Conservation (phyloP, 1,284 basidiomycete genomes). For the Pholiota adiposa region DNA sequence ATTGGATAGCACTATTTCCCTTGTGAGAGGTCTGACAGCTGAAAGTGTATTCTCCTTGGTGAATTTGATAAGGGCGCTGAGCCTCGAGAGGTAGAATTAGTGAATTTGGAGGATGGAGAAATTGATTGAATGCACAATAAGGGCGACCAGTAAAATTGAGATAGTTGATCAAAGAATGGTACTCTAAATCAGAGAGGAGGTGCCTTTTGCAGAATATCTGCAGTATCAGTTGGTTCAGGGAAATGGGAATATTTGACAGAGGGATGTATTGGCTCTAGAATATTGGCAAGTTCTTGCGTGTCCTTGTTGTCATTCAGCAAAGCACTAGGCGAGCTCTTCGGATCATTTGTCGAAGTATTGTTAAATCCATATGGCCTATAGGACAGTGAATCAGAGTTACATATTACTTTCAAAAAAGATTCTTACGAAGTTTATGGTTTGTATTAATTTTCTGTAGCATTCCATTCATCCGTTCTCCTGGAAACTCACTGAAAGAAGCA, state of each 20-base stretch:
- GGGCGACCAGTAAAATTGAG: slow-evolving; percentile 10
- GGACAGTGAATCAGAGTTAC: not conserved
- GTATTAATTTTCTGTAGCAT: slow-evolving; percentile 34
- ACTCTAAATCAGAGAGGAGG: not conserved
- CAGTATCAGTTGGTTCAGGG: not conserved
- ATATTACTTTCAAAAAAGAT: not conserved
- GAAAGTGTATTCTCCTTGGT: slow-evolving; percentile 17
- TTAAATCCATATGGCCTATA: slow-evolving; percentile 24
- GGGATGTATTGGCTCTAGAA: not conserved
- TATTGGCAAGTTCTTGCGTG: slow-evolving; percentile 5
- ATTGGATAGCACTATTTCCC: slow-evolving; percentile 29
- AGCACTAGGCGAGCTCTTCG: slow-evolving; percentile 13
- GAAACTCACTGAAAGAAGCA: slow-evolving; percentile 31
- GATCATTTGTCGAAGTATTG: slow-evolving; percentile 27
- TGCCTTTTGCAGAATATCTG: not conserved
- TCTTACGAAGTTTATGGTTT: slow-evolving; percentile 31
- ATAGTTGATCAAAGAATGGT: not conserved
- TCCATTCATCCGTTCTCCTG: slow-evolving; percentile 37
- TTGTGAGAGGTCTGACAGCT: slow-evolving; percentile 25
- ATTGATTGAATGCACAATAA: slow-evolving; percentile 10
- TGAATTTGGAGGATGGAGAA: slow-evolving; percentile 17
- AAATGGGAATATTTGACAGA: not conserved
- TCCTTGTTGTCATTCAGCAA: slow-evolving; percentile 18
- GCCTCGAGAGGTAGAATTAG: slow-evolving; percentile 24
- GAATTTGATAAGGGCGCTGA: slow-evolving; percentile 12